phyloP scores from a whole-genome alignment of 495 filamentous ascomycete species.

The Neurospora sp. region DNA sequence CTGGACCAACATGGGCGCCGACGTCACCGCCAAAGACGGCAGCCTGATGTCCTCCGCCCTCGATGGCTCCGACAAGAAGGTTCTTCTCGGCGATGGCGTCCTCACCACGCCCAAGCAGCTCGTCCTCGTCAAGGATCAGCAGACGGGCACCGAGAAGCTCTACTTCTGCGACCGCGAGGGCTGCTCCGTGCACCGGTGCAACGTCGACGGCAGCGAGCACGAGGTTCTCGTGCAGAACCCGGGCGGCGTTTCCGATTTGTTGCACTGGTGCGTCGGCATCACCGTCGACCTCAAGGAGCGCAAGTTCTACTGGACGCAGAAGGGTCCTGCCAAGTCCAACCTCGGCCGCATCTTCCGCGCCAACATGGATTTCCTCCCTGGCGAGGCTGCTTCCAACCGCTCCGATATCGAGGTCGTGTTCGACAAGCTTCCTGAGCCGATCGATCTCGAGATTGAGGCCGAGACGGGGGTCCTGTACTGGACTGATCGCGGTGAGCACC shows the following conservation, averaged over 20 bases:
- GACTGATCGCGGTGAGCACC: conserved; percentile 46
- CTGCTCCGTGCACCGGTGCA: conserved; percentile 31
- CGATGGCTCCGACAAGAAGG: conserved; percentile 28
- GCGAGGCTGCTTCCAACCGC: conserved; percentile 3
- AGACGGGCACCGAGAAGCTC: conserved; percentile 10
- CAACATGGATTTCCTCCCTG: conserved; percentile 17
- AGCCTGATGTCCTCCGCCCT: conserved; percentile 29
- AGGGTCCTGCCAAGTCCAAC: conserved; percentile 35
- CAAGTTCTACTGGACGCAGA: conserved; percentile 48
- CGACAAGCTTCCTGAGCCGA: conserved; percentile 40
- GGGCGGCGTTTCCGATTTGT: conserved; percentile 15
- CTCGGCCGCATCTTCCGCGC: conserved; percentile 40
- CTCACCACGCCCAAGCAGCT: conserved; percentile 48
- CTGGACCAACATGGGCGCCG: conserved; percentile 45
- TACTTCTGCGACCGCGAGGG: conserved; percentile 50
- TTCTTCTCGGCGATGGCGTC: conserved; percentile 20
- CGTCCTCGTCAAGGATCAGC: conserved; percentile 17
- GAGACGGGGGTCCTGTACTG: conserved; percentile 33
- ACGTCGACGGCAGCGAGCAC: conserved; percentile 34
- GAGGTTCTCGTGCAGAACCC: conserved; percentile 29
- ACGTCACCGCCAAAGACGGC: conserved; percentile 26
- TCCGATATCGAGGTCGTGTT: conserved; percentile 35
- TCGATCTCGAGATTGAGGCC: conserved; percentile 43
- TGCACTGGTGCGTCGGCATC: conserved; percentile 45
- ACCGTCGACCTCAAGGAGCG: conserved; percentile 23